Conservation (phyloP, 208 protist genomes). For the Trypanosoma lewisi region DNA sequence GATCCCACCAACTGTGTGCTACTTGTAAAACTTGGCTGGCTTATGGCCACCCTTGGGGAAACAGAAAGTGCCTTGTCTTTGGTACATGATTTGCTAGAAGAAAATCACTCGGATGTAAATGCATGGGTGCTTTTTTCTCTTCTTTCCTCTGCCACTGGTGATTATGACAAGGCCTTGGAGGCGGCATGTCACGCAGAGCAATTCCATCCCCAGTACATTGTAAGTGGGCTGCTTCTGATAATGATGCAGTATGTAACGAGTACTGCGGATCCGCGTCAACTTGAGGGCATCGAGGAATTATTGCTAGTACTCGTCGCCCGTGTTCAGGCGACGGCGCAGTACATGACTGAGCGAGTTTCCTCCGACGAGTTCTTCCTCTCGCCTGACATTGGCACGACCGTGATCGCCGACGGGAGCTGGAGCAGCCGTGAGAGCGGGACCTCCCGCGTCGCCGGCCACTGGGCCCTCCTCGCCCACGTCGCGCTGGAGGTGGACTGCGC, state of each 20-base stretch:
- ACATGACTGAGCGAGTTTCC: background rate
- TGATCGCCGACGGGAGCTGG: slow-evolving; percentile 11
- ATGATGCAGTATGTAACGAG: slow-evolving; percentile 36
- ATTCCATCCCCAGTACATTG: slow-evolving; percentile 43
- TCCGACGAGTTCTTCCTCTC: slow-evolving; percentile 30
- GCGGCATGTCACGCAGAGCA: slow-evolving; percentile 36
- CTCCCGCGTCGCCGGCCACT: slow-evolving; percentile 50
- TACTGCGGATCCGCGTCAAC: background rate
- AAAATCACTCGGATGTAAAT: slow-evolving; percentile 41
- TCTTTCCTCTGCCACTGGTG: slow-evolving; percentile 45
- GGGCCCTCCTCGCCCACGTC: slow-evolving; percentile 56
- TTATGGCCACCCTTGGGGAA: slow-evolving; percentile 51
- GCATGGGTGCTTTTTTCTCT: slow-evolving; percentile 58
- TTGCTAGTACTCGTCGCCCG: slow-evolving; percentile 25
- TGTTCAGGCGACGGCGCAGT: slow-evolving; percentile 20
- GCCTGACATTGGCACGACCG: slow-evolving; percentile 8
- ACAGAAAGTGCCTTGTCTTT: slow-evolving; percentile 20
- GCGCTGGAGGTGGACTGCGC: slow-evolving; percentile 38
- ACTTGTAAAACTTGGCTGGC: slow-evolving; percentile 49
- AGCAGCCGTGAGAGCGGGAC: slow-evolving; percentile 30
- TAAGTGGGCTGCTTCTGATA: slow-evolving; percentile 36
- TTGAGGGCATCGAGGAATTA: slow-evolving; percentile 1
- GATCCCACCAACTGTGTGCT: slow-evolving; percentile 32
- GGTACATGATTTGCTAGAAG: slow-evolving; percentile 30
- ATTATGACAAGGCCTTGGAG: slow-evolving; percentile 38